phyloP scores from a whole-genome alignment of 1,284 basidiomycete species.

The Mycosarcoma mackinlayi region DNA sequence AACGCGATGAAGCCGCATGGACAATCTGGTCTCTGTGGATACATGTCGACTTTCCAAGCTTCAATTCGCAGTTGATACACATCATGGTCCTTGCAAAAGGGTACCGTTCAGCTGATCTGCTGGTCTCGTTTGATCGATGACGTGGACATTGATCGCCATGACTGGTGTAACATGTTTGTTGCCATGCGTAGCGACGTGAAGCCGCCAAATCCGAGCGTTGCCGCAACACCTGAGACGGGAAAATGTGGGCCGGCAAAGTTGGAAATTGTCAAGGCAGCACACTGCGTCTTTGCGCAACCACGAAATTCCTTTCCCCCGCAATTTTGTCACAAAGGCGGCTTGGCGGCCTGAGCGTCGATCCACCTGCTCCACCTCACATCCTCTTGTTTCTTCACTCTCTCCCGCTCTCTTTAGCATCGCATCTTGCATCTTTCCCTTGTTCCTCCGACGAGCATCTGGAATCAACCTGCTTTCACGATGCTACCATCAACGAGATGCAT shows the following conservation, averaged over 20 bases:
- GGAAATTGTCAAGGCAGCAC: conserved; percentile 5
- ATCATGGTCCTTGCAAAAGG: too few species aligned
- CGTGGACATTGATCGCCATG: too few species aligned
- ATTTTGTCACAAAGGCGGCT: conserved; percentile 4
- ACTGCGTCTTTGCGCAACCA: not conserved
- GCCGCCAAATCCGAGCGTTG: conserved; percentile 30
- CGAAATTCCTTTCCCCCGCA: conserved; percentile 5
- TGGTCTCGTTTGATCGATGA: too few species aligned
- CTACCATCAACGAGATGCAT: conserved; percentile 25
- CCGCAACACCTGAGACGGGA: not conserved
- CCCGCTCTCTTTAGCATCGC: not conserved
- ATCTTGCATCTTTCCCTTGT: not conserved
- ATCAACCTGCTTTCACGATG: conserved; percentile 11
- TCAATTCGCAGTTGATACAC: not conserved
- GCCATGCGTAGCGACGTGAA: not conserved
- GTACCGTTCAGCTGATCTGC: too few species aligned
- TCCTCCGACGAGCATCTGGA: too few species aligned
- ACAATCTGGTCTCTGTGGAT: too few species aligned
- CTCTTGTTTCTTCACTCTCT: not conserved
- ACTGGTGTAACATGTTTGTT: too few species aligned
- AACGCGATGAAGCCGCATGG: too few species aligned
- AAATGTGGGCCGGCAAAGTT: conserved; percentile 4
- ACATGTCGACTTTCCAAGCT: too few species aligned
- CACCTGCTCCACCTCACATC: too few species aligned
- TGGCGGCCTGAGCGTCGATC: conserved; percentile 22